Conservation (phyloP, 192 early-diverging fungal species). For the Podila horticola region DNA sequence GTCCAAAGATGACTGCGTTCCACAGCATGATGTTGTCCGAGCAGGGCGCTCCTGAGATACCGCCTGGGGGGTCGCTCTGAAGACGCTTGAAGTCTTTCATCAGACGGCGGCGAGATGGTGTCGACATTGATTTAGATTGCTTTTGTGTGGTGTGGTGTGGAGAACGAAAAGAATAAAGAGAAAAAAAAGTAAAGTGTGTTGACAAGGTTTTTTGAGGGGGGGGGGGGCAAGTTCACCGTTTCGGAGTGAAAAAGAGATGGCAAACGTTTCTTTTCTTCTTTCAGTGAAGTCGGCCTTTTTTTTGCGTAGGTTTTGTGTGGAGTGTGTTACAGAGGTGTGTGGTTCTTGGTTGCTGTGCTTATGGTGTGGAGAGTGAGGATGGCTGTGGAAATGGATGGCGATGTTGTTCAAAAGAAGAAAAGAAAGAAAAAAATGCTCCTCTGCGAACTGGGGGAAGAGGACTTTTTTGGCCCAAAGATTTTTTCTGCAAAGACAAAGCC, state of each 20-base stretch:
- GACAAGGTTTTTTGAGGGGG: background rate
- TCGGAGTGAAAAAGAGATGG: too few species aligned
- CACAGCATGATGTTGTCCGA: conserved; percentile 97
- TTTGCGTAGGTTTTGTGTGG: too few species aligned
- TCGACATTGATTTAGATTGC: conserved; percentile 70
- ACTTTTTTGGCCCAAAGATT: background rate
- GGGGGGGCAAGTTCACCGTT: background rate
- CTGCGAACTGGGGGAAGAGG: too few species aligned
- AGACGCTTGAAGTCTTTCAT: conserved; percentile 99
- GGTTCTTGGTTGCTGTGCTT: too few species aligned
- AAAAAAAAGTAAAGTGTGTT: background rate
- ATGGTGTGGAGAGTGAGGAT: too few species aligned
- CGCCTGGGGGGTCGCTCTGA: conserved; percentile 91
- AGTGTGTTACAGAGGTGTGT: too few species aligned
- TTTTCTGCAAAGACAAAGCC: background rate
- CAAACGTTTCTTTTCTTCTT: too few species aligned
- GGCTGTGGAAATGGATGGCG: conserved; percentile 1
- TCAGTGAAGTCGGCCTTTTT: too few species aligned
- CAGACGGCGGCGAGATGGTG: conserved; percentile 90
- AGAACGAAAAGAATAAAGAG: too few species aligned
- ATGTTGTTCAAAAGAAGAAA: background rate
- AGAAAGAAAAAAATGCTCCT: too few species aligned
- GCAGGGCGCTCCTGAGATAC: conserved; percentile 90
- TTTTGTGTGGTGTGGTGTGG: conserved; percentile 38
- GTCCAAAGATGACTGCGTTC: conserved; percentile 99